Base-by-base conservation (phyloP, 2,329 filamentous ascomycete genomes). In the Ophiostoma angusticollis region DNA sequence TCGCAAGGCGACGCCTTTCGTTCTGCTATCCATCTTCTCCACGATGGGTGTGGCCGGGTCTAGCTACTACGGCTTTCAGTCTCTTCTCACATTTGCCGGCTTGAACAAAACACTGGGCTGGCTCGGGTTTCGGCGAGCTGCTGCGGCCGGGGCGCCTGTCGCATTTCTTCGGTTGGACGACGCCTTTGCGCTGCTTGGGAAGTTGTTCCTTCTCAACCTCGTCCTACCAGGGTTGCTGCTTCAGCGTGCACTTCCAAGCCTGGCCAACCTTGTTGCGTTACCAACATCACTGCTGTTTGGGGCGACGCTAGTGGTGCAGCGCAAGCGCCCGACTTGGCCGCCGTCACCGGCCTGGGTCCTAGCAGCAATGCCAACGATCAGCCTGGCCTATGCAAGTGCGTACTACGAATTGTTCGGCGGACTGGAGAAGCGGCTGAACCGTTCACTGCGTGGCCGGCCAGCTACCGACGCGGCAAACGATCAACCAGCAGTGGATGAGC, bases 11-110 rank as follows among this genome's bases (percentile, higher is more conserved):
- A 68, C 71, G 24, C 64, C 84, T 9, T 65, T 80, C 17, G 56
- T 87, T 5, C 73, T 91, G 5, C 67, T 78, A 3, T 70, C 76
- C 31, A 68, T 81, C 13, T 54, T 74, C 16, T 58, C 67, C 17
- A 58, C 66, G 9, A 69, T 70, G 28, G 63, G 67, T 2, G 53
- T 70, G 31, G 61, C 70, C 21, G 68, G 68, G 39, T 61, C 69
- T 32, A 65, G 68, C 33, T 61, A 65, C 49, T 78, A 76, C 47
- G 72, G 71, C 13, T 58, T 60, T 31, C 53, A 64, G 37, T 65
- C 69, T 2, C 53, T 74, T 47, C 61, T 61, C 47, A 54, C 64
- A 9, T 74, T 77, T 50, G 65, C 70, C 0, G 72, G 72, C 8
- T 60, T 59, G 3, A 59, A 64, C 11, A 58, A 61, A 12, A 52